Evolutionary conservation across 768 basidiomycete genomes (phyloP), one percentile per base, ranked within the genome.

Genomic region (Asterophora parasitica): DNA sequence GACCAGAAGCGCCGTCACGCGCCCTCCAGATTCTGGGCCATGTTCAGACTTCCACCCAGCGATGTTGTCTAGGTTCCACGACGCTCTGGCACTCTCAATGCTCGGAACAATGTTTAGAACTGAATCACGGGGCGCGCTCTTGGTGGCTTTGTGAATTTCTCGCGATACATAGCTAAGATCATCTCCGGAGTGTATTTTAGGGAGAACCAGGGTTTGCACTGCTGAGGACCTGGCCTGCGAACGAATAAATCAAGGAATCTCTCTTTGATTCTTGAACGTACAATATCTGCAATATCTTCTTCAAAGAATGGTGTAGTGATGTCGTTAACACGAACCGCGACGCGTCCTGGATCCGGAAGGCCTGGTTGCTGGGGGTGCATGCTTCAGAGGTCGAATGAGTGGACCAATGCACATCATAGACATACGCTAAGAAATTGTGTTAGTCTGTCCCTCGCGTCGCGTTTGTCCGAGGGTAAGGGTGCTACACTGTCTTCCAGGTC

Each of bases 401-500:
- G 20, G 17, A 32, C 26, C 16, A 33, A 42, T 36, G 34, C 37
- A 20, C 12, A 39, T 48, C 48, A 37, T 47, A 48, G 37, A 46
- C 73, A 57, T 61, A 80, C 88, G 36, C 65, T 60, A 23, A 87
- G 65, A 58, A 86, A 92, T 7, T 67, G 65, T 30, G 65, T 61
- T 4, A 88, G 68, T 7, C 79, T 70, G 6, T 60, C 59, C 49
- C 88, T 72, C 0, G 88, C 85, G 43, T 72, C 64, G 16, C 66
- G 65, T 62, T 90, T 88, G 49, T 82, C 80, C 20, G 69, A 65
- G 26, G 78, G 75, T 4, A 81, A 69, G 4, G 85, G 85, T 4
- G 89, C 69, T 0, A 94, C 81, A 51, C 87, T 87, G 62, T 95
- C 92, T 62, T 94, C 92, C 10, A 95, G 72, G 69, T 95, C 92